These are phyloP conservation scores for Podila verticillata DNA, from an alignment of 192 early-diverging fungal genomes.

Conservation along the genomic window DNA sequence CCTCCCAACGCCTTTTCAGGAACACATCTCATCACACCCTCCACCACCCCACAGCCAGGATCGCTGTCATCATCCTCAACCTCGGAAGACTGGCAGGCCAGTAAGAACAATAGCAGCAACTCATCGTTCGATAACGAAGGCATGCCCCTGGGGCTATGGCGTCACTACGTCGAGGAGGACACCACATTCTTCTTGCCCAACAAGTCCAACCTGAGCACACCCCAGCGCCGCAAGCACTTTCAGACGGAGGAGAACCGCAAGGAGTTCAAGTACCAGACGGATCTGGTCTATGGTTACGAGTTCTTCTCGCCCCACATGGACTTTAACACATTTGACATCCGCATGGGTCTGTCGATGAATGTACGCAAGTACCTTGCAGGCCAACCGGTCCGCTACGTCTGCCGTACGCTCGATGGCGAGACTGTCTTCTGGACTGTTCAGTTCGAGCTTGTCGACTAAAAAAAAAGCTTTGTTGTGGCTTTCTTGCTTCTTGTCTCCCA, in stretches of 20 bases:
- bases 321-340: slow-evolving; percentile 50
- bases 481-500: not conserved
- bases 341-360: slow-evolving; percentile 40
- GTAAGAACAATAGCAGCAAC: not conserved
- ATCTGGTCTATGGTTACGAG: slow-evolving; percentile 52
- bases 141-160: slow-evolving; percentile 40
- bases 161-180: slow-evolving; percentile 35
- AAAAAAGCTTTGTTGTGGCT: not conserved
- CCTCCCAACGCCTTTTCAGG: not conserved
- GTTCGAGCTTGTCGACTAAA: slow-evolving; percentile 46
- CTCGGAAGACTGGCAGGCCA: slow-evolving; percentile 8
- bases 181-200: slow-evolving; percentile 40
- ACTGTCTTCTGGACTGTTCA: slow-evolving; percentile 45
- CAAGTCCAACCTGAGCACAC: slow-evolving; percentile 14
- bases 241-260: slow-evolving; percentile 34
- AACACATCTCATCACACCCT: not conserved
- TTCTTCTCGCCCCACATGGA: slow-evolving; percentile 55
- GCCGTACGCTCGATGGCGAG: slow-evolving; percentile 41
- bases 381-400: slow-evolving; percentile 47
- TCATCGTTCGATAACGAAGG: slow-evolving; percentile 7
- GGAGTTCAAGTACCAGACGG: slow-evolving; percentile 30
- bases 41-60: slow-evolving; percentile 34
- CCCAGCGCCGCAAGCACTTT: slow-evolving; percentile 44
- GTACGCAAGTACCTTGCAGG: slow-evolving; percentile 38
- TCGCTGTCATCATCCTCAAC: slow-evolving; percentile 18